Conservation (phyloP, 805 yeast genomes). For the Candida sanyiensis region DNA sequence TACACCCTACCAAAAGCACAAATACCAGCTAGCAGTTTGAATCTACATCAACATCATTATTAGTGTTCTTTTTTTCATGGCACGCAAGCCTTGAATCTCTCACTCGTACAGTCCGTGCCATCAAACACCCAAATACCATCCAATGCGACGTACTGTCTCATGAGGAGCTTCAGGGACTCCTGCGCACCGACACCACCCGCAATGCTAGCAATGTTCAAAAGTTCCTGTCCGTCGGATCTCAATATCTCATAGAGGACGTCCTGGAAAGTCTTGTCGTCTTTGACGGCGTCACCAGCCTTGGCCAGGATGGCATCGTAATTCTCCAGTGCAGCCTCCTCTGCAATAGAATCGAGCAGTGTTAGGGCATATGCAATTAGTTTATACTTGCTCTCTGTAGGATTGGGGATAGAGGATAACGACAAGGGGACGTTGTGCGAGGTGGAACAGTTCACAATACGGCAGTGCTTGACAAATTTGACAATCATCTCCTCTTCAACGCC, state of each 20-base stretch:
- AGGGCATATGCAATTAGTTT: conserved; percentile 1
- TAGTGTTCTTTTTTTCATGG: too few relatives aligned
- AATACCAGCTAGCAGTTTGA: too few relatives aligned
- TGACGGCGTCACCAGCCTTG: not conserved
- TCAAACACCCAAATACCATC: conserved; percentile 68
- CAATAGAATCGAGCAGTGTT: not conserved
- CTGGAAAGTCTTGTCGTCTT: conserved; percentile 29
- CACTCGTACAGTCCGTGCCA: conserved; percentile 53
- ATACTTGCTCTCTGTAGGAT: conserved; percentile 9
- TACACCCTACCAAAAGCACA: too few relatives aligned
- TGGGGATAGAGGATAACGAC: not conserved
- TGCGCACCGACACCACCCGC: conserved; percentile 86
- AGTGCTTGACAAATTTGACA: conserved; percentile 55
- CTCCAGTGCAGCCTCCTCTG: not conserved
- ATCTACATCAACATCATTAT: too few relatives aligned
- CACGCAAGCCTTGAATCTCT: conserved; percentile 15
- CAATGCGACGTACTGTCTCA: conserved; percentile 76
- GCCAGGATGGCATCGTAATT: not conserved
- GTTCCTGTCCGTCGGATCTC: conserved; percentile 36
- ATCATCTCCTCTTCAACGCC: conserved; percentile 22
- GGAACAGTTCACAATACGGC: conserved; percentile 35
- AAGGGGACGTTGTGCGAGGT: conserved; percentile 7
- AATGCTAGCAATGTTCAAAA: conserved; percentile 58
- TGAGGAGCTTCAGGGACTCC: conserved; percentile 69
- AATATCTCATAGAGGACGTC: conserved; percentile 38